Percentiles rank a stretch among this genome's conserved stretches.
These are phyloP conservation scores for Mariannaea sp. DNA, from an alignment of 2,329 filamentous ascomycete species.

Conservation along the genomic window DNA sequence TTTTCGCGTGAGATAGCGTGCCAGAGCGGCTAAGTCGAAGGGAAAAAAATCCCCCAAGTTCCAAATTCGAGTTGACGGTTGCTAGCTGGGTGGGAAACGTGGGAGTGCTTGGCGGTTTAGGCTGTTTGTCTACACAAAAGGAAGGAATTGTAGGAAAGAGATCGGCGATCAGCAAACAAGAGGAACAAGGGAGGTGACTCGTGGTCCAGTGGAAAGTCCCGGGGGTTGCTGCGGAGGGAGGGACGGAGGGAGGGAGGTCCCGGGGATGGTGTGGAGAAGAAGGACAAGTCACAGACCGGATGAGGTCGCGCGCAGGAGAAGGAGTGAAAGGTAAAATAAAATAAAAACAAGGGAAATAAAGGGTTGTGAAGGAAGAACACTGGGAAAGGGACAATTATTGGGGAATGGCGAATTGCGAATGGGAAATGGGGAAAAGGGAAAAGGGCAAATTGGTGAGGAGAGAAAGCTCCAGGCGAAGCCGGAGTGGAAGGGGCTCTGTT, in stretches of 20 bases:
- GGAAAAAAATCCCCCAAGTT: too few relatives aligned
- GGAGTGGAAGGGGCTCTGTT: too few relatives aligned
- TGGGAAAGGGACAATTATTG: conserved; percentile 1
- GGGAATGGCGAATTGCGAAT: not conserved
- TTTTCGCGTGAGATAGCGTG: too few relatives aligned
- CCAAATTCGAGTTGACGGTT: not conserved
- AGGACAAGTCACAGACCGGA: too few relatives aligned
- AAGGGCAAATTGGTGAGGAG: not conserved
- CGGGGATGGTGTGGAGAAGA: not conserved
- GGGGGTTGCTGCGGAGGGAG: conserved; percentile 9
- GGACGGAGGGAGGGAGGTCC: not conserved
- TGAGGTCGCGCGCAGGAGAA: too few relatives aligned
- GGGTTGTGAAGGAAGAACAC: not conserved
- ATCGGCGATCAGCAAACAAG: conserved; percentile 19
- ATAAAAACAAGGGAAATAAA: not conserved
- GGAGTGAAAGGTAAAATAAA: not conserved
- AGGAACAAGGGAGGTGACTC: conserved; percentile 16
- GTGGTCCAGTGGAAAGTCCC: conserved; percentile 13
- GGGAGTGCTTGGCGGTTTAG: conserved; percentile 1
- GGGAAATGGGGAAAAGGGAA: not conserved
- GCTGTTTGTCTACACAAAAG: conserved; percentile 3
- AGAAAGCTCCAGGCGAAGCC: not conserved
- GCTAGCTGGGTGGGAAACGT: not conserved
- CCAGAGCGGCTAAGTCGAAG: too few relatives aligned
- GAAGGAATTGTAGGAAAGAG: conserved; percentile 6